Conservation (phyloP, 768 basidiomycete species). For the Podaxis sp. region DNA sequence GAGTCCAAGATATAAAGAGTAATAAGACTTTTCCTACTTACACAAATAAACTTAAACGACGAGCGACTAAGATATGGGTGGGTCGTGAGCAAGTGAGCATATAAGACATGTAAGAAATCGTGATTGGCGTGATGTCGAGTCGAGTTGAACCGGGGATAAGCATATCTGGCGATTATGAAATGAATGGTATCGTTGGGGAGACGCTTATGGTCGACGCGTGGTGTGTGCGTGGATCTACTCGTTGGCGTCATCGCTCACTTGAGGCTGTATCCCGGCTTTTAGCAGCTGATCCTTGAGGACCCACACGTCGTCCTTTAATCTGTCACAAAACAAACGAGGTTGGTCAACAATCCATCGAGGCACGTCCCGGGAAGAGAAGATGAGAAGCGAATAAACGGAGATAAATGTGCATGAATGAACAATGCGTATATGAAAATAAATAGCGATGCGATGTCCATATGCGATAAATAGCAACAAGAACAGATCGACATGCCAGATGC, state of each 20-base stretch:
- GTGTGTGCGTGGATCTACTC: background rate
- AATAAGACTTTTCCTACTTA: slow-evolving; percentile 3
- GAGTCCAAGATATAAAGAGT: background rate
- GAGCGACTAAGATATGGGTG: background rate
- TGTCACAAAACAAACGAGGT: slow-evolving; percentile 28
- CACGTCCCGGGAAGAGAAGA: slow-evolving; percentile 19
- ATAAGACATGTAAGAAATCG: background rate
- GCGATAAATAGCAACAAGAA: slow-evolving; percentile 9
- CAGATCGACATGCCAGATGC: slow-evolving; percentile 7
- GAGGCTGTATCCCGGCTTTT: slow-evolving; percentile 10
- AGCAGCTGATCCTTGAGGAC: slow-evolving; percentile 39
- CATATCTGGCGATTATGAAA: background rate
- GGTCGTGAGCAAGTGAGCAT: background rate
- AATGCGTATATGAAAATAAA: background rate
- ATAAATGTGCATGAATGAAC: slow-evolving; percentile 16
- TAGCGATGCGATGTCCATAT: background rate
- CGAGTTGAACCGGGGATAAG: background rate
- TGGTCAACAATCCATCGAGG: slow-evolving; percentile 32
- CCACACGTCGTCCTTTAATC: slow-evolving; percentile 67
- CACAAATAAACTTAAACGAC: slow-evolving; percentile 8
- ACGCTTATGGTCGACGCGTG: background rate
- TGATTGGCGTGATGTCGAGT: background rate
- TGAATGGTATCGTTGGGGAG: background rate
- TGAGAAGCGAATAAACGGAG: slow-evolving; percentile 12
- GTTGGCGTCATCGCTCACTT: slow-evolving; percentile 2